These are phyloP conservation scores for Penicillium canariense DNA, from an alignment of 495 filamentous ascomycete species.

Conservation along the genomic window DNA sequence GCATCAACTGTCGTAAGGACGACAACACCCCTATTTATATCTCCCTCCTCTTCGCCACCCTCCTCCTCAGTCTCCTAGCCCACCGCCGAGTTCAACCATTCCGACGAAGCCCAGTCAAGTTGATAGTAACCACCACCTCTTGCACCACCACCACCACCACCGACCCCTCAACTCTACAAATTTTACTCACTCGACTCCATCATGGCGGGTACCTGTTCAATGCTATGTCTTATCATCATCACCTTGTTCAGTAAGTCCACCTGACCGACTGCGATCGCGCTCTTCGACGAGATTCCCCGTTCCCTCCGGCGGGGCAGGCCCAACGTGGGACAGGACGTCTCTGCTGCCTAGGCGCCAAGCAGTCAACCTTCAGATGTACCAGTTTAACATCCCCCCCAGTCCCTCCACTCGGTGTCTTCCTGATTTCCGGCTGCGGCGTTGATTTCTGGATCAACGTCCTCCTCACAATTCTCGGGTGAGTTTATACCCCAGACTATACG, in stretches of 20 bases:
- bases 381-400: constrained; percentile 39
- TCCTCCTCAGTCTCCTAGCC: constrained; percentile 32
- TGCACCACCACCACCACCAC: neutral
- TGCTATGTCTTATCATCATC: constrained; percentile 52
- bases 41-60: constrained; percentile 30
- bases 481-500: neutral
- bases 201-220: constrained; percentile 39
- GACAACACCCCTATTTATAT: constrained; percentile 34
- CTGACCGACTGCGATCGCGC: neutral
- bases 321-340: neutral
- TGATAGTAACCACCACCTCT: neutral
- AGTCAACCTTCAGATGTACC: neutral
- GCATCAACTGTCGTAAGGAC: constrained; percentile 24
- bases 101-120: constrained; percentile 5
- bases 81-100: constrained; percentile 23
- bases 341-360: constrained; percentile 5
- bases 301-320: neutral
- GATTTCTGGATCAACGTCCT: constrained; percentile 65
- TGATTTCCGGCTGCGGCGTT: constrained; percentile 61
- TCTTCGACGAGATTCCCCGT: neutral
- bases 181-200: constrained; percentile 5
- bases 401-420: constrained; percentile 61
- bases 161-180: neutral
- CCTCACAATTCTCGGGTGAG: constrained; percentile 60
- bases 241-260: constrained; percentile 54